These are phyloP conservation scores for Kluyveromyces sp. DNA, from an alignment of 1,139 yeast species.

Conservation along the genomic window DNA sequence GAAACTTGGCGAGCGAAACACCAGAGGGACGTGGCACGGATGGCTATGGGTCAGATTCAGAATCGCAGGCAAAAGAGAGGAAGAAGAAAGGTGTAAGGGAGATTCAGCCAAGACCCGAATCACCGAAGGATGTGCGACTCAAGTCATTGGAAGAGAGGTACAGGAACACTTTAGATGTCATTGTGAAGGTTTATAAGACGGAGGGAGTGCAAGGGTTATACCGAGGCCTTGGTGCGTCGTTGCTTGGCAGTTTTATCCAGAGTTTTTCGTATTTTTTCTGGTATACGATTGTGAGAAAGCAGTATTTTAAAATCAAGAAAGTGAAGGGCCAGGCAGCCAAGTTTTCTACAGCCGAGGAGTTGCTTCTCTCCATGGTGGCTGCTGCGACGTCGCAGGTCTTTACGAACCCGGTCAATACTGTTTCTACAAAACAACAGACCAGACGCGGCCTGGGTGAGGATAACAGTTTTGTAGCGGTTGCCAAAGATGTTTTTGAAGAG, in stretches of 20 bases:
- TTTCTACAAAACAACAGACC: conserved; percentile 81
- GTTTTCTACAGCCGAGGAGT: conserved; percentile 55
- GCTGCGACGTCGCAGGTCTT: conserved; percentile 79
- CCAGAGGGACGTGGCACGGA: background rate
- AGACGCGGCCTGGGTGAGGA: conserved; percentile 27
- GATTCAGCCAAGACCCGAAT: conserved; percentile 27
- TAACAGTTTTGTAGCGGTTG: conserved; percentile 41
- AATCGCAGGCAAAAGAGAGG: background rate
- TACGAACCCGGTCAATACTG: conserved; percentile 76
- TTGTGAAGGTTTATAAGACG: conserved; percentile 48
- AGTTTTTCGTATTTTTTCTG: conserved; percentile 82
- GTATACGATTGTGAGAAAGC: conserved; percentile 67
- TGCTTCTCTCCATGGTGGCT: conserved; percentile 74
- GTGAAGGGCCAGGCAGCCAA: conserved; percentile 18
- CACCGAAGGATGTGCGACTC: conserved; percentile 7
- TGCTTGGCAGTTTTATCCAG: conserved; percentile 69
- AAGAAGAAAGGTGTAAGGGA: background rate
- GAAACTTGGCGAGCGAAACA: conserved; percentile 11
- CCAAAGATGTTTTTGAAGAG: conserved; percentile 47
- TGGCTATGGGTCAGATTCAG: conserved; percentile 10
- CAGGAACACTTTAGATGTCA: conserved; percentile 55
- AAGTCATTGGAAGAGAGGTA: conserved; percentile 30
- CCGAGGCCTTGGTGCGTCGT: conserved; percentile 63
- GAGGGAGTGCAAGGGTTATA: conserved; percentile 71
- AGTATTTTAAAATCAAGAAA: conserved; percentile 43